Evolutionary conservation across 2,329 filamentous ascomycete species (phyloP), one percentile per base, ranked within the genome.

Genomic region (Epichloe amarillans): DNA sequence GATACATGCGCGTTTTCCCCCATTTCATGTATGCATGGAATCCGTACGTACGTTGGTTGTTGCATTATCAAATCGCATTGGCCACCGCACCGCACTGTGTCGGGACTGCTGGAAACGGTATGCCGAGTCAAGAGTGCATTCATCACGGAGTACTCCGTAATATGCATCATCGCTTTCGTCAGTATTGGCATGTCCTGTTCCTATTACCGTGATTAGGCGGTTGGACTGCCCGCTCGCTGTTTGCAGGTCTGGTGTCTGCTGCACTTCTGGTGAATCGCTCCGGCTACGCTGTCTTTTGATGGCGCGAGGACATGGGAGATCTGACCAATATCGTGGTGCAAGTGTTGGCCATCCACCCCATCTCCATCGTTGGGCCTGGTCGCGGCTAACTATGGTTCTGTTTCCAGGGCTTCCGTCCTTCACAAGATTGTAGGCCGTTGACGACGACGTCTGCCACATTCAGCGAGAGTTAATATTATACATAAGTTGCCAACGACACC

Each of bases 81-180:
- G 54, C 44, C 33, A 43, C 33, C 26, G 26, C 35, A 39, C 11
- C 21, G 36, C 44, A 33, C 46, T 21, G 21, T 36, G 21, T 15
- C 55, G 57, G 57, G 52, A 45, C 37, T 52, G 50, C 56, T 57
- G 50, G 48, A 58, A 55, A 46, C 44, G 57, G 57, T 19, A 59
- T 52, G 21, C 56, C 56, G 56, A 54, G 38, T 21, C 26, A 42
- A 41, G 41, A 21, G 12, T 11, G 10, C 15, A 15, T 3, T 35
- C 30, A 11, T 30, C 11, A 11, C 30, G 30, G 30, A 30, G 30
- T 30, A 30, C 10, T 11, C 10, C 26, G 26, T 26, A 23, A 23
- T 23, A 30, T 19, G 41, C 26, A 44, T 12, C 42, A 44, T 23
- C 21, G 42, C 42, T 44, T 44, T 33, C 39, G 39, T 41, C 26